These are phyloP conservation scores for Chenopodium suecicum DNA, from an alignment of 148 eudicot genomes.

Conservation along the genomic window DNA sequence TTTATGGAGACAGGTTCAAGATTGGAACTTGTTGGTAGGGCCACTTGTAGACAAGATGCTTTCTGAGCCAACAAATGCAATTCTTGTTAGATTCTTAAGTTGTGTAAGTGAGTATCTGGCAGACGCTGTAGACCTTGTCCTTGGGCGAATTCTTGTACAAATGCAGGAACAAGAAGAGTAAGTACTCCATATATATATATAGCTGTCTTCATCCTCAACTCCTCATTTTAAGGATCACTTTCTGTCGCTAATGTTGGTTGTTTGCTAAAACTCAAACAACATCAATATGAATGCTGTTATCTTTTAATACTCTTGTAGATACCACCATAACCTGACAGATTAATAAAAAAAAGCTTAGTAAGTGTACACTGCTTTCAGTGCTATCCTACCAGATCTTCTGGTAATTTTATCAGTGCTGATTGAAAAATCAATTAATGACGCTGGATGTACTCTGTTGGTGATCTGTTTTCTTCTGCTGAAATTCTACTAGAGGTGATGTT, in stretches of 20 bases:
- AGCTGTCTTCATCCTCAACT: neutral
- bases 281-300: neutral
- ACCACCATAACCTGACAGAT: neutral
- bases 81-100: slow-evolving; percentile 62
- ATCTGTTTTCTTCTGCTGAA: neutral
- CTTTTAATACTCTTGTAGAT: neutral
- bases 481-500: neutral
- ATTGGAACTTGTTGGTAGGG: slow-evolving; percentile 59
- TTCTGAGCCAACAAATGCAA: slow-evolving; percentile 77
- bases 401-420: neutral
- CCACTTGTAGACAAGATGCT: slow-evolving; percentile 74
- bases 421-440: neutral
- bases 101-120: slow-evolving; percentile 64
- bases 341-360: neutral
- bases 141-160: slow-evolving; percentile 44
- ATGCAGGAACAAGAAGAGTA: slow-evolving; percentile 45
- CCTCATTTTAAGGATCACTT: neutral
- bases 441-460: neutral
- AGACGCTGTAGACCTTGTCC: slow-evolving; percentile 52
- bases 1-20: slow-evolving; percentile 47
- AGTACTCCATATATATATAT: slow-evolving; percentile 22
- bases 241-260: neutral
- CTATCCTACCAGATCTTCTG: neutral
- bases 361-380: neutral
- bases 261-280: neutral